Evolutionary conservation across 2,329 filamentous ascomycete genomes (phyloP).

Genomic region (Lachnellula hyalina): DNA sequence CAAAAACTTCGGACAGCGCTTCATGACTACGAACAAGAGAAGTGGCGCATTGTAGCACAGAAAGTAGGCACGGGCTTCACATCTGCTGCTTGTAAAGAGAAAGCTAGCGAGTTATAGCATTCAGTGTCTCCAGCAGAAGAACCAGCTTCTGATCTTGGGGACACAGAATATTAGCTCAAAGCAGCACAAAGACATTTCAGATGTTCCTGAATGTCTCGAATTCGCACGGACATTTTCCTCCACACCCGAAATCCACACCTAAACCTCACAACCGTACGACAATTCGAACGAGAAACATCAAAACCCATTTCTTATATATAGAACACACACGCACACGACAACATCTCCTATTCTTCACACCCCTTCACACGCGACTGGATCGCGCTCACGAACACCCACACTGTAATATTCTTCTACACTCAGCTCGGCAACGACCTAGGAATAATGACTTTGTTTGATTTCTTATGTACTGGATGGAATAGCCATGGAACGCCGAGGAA

Average conservation of each 20-base stretch:
- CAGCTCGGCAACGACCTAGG: slow-evolving; percentile 1
- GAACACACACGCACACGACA: slow-evolving; percentile 4
- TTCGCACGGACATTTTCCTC: slow-evolving; percentile 16
- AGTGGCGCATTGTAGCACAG: slow-evolving; percentile 86
- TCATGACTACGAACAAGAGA: slow-evolving; percentile 83
- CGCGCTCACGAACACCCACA: slow-evolving; percentile 11
- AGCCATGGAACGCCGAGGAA: slow-evolving; percentile 3
- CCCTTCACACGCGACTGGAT: slow-evolving; percentile 20
- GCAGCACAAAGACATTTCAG: slow-evolving; percentile 12
- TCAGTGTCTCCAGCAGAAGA: slow-evolving; percentile 32
- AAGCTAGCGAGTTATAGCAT: slow-evolving; percentile 33
- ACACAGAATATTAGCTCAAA: slow-evolving; percentile 29
- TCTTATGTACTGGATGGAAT: slow-evolving; percentile 17
- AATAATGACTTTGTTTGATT: slow-evolving; percentile 5
- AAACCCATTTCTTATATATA: slow-evolving; percentile 6
- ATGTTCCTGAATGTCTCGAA: slow-evolving; percentile 14
- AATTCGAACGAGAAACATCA: slow-evolving; percentile 12
- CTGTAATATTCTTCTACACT: not conserved
- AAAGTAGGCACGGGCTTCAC: slow-evolving; percentile 90
- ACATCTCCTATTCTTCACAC: slow-evolving; percentile 5
- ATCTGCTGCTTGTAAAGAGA: slow-evolving; percentile 76
- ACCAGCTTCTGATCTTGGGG: slow-evolving; percentile 31
- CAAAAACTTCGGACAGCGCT: slow-evolving; percentile 71
- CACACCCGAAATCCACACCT: slow-evolving; percentile 15
- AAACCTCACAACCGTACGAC: slow-evolving; percentile 4